Evolutionary conservation across 2,329 filamentous ascomycete species (phyloP).

Genomic region (Penicillium psychrosexuale): DNA sequence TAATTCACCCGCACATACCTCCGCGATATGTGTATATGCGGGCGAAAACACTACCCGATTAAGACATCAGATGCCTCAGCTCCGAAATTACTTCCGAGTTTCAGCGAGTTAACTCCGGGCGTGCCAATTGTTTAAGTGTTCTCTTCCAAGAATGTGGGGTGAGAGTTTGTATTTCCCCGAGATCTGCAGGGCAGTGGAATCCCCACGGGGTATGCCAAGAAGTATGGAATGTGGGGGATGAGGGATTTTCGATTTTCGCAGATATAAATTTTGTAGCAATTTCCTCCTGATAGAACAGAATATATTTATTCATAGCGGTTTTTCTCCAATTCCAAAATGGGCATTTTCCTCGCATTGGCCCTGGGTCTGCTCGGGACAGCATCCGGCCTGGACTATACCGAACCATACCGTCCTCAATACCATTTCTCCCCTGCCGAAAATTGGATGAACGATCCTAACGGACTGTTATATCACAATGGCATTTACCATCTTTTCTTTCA

Average conservation of each 20-base stretch:
- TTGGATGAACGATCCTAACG: conserved; percentile 23
- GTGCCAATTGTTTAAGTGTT: neutral
- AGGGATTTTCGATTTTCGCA: too few species aligned
- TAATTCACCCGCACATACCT: neutral
- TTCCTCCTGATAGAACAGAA: neutral
- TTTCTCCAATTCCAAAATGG: neutral
- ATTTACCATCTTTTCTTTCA: conserved; percentile 26
- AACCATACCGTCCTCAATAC: conserved; percentile 11
- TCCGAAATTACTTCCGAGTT: conserved; percentile 7
- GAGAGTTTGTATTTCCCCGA: conserved; percentile 11
- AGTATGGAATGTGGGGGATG: neutral
- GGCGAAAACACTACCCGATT: neutral
- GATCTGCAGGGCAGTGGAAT: conserved; percentile 5
- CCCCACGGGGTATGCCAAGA: conserved; percentile 9
- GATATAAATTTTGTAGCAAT: conserved; percentile 1
- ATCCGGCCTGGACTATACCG: conserved; percentile 6
- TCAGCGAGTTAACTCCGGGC: conserved; percentile 6
- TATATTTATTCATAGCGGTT: neutral
- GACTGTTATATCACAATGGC: conserved; percentile 19
- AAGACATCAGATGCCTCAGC: neutral
- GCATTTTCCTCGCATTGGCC: neutral
- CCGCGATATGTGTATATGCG: neutral
- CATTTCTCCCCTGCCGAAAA: conserved; percentile 8
- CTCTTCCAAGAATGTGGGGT: neutral
- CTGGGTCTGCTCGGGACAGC: conserved; percentile 5